Conservation (phyloP, 169 alveolate species). For the Plasmodium vivax region DNA sequence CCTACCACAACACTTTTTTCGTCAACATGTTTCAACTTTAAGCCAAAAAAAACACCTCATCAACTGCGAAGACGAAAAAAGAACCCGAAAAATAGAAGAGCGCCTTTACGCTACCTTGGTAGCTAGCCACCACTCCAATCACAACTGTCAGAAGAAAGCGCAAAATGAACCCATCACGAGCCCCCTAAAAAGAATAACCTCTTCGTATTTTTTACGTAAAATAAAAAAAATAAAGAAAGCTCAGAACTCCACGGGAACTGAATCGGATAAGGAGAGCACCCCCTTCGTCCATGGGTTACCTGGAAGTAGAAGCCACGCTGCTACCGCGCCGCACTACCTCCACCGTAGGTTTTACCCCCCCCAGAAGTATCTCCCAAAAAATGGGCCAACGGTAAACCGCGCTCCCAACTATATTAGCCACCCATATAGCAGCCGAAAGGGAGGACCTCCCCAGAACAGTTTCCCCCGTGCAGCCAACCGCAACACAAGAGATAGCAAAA, state of each 20-base stretch:
- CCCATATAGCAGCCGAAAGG: neutral
- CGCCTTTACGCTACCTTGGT: neutral
- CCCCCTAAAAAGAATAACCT: neutral
- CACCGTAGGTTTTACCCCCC: neutral
- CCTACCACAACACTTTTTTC: constrained; percentile 15
- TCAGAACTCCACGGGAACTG: neutral
- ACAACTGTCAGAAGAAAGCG: neutral
- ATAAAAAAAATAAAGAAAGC: neutral
- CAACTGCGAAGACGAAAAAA: constrained; percentile 34
- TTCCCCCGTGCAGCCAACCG: neutral
- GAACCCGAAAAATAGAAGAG: constrained; percentile 16
- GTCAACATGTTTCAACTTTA: constrained; percentile 73
- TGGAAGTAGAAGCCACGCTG: neutral
- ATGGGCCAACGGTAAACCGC: neutral
- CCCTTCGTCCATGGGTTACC: neutral
- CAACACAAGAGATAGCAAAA: neutral
- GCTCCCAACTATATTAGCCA: neutral
- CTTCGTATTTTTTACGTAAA: neutral
- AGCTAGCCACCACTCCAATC: neutral
- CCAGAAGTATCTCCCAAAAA: neutral
- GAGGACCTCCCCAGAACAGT: neutral
- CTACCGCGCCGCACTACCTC: neutral
- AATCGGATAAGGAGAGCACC: neutral
- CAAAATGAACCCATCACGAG: neutral
- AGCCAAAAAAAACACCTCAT: neutral